Percentiles rank a stretch among this genome's conserved stretches.
phyloP scores from a whole-genome alignment of 345 rosid genomes.

The Lenwebbia sp. region DNA sequence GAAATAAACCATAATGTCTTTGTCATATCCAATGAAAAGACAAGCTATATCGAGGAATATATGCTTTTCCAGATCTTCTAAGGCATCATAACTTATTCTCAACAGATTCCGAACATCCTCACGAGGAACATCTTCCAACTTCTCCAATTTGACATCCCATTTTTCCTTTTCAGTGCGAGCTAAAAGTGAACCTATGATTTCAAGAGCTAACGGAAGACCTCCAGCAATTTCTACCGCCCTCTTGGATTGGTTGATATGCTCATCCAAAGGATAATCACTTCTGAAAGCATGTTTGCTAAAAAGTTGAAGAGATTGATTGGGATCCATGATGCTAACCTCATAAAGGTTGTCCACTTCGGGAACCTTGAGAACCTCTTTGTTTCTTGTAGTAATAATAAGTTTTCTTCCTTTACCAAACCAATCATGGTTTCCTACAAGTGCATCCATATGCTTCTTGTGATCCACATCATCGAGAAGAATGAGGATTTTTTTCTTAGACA shows the following conservation, averaged over 20 bases:
- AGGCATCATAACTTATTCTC: too few relatives aligned
- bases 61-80: too few relatives aligned
- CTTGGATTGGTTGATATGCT: background rate
- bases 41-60: too few relatives aligned
- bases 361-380: background rate
- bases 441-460: too few relatives aligned
- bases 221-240: background rate
- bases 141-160: background rate
- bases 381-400: background rate
- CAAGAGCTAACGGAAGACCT: background rate
- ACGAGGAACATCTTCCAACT: background rate
- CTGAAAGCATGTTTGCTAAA: background rate
- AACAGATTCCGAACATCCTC: accelerated
- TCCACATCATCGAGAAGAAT: background rate
- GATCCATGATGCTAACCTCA: background rate
- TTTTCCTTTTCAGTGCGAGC: too few relatives aligned
- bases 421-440: background rate
- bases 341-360: accelerated
- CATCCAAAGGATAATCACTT: background rate
- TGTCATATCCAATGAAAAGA: too few relatives aligned
- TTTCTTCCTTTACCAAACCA: background rate
- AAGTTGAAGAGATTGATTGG: background rate
- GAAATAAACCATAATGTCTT: too few relatives aligned
- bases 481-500: too few relatives aligned
- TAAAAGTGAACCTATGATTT: background rate